phyloP scores from a whole-genome alignment of 2,329 filamentous ascomycete genomes.

The Alternaria angustiovoidea region DNA sequence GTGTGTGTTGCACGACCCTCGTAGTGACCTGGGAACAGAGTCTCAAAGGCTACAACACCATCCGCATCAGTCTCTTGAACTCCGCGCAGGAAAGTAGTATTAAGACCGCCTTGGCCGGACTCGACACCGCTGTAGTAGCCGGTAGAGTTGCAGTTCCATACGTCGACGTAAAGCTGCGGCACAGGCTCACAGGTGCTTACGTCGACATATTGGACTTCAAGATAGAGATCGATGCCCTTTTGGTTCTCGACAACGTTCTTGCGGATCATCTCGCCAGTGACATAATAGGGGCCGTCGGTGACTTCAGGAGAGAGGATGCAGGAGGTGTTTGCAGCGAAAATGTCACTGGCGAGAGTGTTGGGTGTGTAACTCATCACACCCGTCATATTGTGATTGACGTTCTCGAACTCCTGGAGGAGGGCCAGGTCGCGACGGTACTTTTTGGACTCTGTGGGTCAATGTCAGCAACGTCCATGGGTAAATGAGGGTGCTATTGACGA shows the following conservation, averaged over 20 bases:
- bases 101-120: neutral
- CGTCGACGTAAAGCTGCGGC: neutral
- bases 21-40: neutral
- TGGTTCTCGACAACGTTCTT: neutral
- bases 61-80: neutral
- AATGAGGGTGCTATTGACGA: accelerated
- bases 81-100: neutral
- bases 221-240: neutral
- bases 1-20: neutral
- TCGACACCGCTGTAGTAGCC: neutral
- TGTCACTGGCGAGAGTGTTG: slow-evolving; percentile 18
- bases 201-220: neutral
- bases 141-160: neutral
- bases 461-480: neutral
- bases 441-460: slow-evolving; percentile 14
- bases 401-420: slow-evolving; percentile 39
- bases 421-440: slow-evolving; percentile 41
- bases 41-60: neutral
- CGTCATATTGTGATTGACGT: slow-evolving; percentile 45
- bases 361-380: slow-evolving; percentile 1
- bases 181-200: neutral
- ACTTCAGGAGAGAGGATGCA: slow-evolving; percentile 38
- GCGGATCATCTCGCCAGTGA: neutral
- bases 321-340: slow-evolving; percentile 35
- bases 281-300: slow-evolving; percentile 15